A percentile compares a stretch with the other conserved stretches of the same genome.
Conservation (phyloP, 495 filamentous ascomycete genomes). For the Mycothermus thermophilus region DNA sequence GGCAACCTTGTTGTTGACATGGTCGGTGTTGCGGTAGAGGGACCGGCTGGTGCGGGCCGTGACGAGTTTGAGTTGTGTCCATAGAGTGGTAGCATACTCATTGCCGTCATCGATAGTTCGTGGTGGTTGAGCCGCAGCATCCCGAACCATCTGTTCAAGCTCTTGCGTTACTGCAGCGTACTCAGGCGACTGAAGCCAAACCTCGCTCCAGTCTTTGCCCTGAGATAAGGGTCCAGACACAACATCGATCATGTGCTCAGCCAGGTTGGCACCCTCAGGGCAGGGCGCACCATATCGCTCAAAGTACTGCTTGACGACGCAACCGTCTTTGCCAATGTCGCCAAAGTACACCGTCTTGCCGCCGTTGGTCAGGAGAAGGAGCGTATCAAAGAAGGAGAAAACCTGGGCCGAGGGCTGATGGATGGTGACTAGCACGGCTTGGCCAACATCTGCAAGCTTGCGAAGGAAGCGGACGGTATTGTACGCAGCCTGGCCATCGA, state of each 20-base stretch:
- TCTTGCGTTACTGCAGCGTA: conserved; percentile 45
- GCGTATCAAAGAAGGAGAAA: conserved; percentile 60
- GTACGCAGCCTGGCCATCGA: conserved; percentile 76
- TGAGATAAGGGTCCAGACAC: conserved; percentile 45
- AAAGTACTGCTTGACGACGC: conserved; percentile 26
- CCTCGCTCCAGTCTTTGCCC: conserved; percentile 61
- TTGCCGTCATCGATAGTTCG: conserved; percentile 18
- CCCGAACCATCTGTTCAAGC: conserved; percentile 42
- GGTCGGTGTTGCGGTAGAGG: conserved; percentile 58
- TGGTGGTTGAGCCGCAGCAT: conserved; percentile 17
- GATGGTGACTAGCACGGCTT: conserved; percentile 60
- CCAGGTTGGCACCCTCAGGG: conserved; percentile 49
- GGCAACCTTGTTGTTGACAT: conserved; percentile 49
- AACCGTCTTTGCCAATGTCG: conserved; percentile 30
- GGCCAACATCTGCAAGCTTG: conserved; percentile 64
- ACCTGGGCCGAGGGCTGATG: conserved; percentile 62
- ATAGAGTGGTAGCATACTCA: conserved; percentile 18
- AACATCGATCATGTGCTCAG: conserved; percentile 80
- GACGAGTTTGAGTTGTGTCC: conserved; percentile 31
- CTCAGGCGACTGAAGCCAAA: conserved; percentile 61
- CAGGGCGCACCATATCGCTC: conserved; percentile 57
- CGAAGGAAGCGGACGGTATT: conserved; percentile 71
- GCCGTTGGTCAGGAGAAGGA: conserved; percentile 51
- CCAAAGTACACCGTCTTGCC: conserved; percentile 61
- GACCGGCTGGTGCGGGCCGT: conserved; percentile 50